Base-by-base conservation (phyloP, 257 asterid species). In the Nyctanthes arbortristis region DNA sequence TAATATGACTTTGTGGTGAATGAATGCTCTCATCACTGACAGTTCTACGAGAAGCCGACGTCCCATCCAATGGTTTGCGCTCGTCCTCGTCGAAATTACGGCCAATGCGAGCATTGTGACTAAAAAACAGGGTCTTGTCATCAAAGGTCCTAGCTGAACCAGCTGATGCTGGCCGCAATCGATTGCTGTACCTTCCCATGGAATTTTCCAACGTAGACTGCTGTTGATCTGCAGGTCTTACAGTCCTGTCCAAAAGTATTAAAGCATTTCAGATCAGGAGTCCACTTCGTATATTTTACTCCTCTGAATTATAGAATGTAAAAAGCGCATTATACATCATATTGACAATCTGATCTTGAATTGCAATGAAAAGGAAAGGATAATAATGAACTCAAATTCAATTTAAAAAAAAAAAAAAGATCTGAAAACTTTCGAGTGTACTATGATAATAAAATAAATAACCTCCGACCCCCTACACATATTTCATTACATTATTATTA, bases 71-170 rank as follows among this genome's bases (percentile, higher is more conserved):
- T 7, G 98, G 98, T 81, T 88, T 93, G 73, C 98, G 89, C 66
- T 93, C 98, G 73, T 93, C 98, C 81, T 93, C 98, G 28, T 93
- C 98, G 45, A 93, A 93, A 82, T 90, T 87, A 66, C 89, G 84
- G 39, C 98, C 98, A 29, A 93, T 88, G 61, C 71, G 79, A 6
- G 84, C 68, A 68, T 72, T 83, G 33, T 85, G 83, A 77, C 61
- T 85, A 40, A 87, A 65, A 76, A 93, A 93, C 20, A 85, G 89
- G n/a, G 86, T 65, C 70, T 86, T 90, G 33, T 87, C 98, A 49
- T 90, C 97, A 35, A 85, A 86, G 80, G 70, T 88, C 70, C 88
- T 82, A 2, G 75, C 68, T 16, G 93, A 81, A 20, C 96, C 96
- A 64, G 96, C 96, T 63, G 98, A 93, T 25, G 92, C 91, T 0